Conservation (phyloP, 371 early-diverging fungal genomes). For the Umbelopsis sp. region DNA sequence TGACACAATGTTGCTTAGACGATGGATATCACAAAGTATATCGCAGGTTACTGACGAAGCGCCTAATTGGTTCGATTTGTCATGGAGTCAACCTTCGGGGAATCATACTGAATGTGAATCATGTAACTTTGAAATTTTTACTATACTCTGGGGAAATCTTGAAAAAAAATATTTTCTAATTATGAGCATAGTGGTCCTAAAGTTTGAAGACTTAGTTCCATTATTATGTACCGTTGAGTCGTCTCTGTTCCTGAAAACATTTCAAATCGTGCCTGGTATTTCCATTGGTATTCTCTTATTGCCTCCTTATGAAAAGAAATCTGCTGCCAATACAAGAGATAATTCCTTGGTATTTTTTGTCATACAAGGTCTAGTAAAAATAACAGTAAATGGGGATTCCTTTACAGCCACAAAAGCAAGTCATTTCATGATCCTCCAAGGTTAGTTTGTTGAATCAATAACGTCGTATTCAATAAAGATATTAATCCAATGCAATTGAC, state of each 20-base stretch:
- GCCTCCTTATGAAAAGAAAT: neutral
- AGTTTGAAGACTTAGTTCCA: neutral
- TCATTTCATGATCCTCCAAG: neutral
- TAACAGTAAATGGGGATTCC: neutral
- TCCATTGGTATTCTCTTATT: neutral
- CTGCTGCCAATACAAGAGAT: neutral
- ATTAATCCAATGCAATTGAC: neutral
- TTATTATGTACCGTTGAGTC: neutral
- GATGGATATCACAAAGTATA: too few species aligned
- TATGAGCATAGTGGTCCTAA: neutral
- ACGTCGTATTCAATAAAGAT: neutral
- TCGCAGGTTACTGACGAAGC: too few species aligned
- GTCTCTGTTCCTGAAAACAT: constrained; percentile 10
- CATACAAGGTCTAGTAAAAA: neutral
- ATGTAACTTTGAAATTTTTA: too few species aligned
- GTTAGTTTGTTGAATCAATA: neutral
- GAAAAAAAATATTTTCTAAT: neutral
- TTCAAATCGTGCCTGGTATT: neutral
- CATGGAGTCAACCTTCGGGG: too few species aligned
- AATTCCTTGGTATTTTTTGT: constrained; percentile 1
- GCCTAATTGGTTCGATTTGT: too few species aligned
- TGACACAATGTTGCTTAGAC: too few species aligned
- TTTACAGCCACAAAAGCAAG: neutral
- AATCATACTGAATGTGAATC: too few species aligned
- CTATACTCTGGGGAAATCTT: too few species aligned